phyloP scores from a whole-genome alignment of 352 stramenopile genomes.

The Globisporangium radiosum region DNA sequence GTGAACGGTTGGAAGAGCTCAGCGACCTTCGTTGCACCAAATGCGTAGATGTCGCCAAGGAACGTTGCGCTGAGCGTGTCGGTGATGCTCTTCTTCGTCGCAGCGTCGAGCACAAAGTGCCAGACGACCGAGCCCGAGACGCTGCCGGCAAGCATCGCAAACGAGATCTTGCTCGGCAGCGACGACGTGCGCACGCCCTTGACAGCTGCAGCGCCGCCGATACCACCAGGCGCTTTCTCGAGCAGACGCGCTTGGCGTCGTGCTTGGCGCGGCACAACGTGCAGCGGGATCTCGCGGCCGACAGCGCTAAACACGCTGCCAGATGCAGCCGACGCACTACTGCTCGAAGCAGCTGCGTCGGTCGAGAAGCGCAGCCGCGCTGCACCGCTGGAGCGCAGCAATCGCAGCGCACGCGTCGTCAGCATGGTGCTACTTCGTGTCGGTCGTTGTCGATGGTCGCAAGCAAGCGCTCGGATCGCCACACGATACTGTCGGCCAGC shows the following conservation, averaged over 20 bases:
- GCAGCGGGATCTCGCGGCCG: conserved; percentile 49
- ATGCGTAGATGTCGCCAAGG: conserved; percentile 57
- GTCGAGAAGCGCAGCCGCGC: conserved; percentile 10
- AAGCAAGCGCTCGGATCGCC: too few relatives aligned
- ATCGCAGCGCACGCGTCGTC: not conserved
- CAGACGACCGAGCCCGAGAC: conserved; percentile 61
- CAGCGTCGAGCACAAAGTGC: conserved; percentile 69
- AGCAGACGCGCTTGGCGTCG: conserved; percentile 48
- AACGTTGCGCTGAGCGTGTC: conserved; percentile 47
- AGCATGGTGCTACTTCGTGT: not conserved
- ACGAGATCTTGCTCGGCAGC: conserved; percentile 64
- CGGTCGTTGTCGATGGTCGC: too few relatives aligned
- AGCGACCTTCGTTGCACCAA: conserved; percentile 54
- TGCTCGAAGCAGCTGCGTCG: not conserved
- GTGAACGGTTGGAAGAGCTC: conserved; percentile 72
- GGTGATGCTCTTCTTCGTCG: conserved; percentile 33
- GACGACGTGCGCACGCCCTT: conserved; percentile 68
- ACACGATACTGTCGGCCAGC: too few relatives aligned
- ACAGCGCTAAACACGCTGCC: conserved; percentile 19
- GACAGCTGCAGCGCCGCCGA: conserved; percentile 10
- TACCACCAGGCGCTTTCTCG: conserved; percentile 25
- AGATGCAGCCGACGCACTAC: not conserved
- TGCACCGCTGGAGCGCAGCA: not conserved
- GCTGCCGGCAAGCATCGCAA: conserved; percentile 52
- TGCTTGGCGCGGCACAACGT: conserved; percentile 49